Evolutionary conservation across 345 rosid species (phyloP).

Genomic region (Euclidium syriacum): DNA sequence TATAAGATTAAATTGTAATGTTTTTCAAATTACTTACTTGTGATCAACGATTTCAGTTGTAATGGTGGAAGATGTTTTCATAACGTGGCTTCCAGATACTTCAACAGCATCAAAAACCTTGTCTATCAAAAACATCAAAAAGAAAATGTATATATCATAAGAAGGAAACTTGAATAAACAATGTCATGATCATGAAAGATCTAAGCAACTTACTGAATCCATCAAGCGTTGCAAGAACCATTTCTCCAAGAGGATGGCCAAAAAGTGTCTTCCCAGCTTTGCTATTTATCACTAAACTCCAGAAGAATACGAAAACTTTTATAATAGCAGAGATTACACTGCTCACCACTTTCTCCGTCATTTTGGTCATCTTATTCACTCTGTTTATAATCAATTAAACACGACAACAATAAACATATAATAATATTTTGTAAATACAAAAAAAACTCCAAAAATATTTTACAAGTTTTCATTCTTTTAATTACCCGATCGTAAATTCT

Average conservation of each 20-base stretch:
- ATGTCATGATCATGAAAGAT: slow-evolving; percentile 23
- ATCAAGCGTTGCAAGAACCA: slow-evolving; percentile 82
- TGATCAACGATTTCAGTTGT: slow-evolving; percentile 75
- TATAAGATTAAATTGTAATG: background rate
- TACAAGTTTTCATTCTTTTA: too few relatives aligned
- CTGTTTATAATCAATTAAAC: too few relatives aligned
- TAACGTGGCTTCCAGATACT: slow-evolving; percentile 81
- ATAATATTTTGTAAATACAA: too few relatives aligned
- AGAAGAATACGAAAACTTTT: slow-evolving; percentile 66
- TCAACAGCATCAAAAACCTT: slow-evolving; percentile 89
- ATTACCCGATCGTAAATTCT: too few relatives aligned
- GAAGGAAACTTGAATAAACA: background rate
- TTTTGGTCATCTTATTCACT: slow-evolving; percentile 72
- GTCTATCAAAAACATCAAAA: slow-evolving; percentile 25
- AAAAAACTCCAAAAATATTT: background rate
- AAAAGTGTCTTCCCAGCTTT: slow-evolving; percentile 75
- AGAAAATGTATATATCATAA: background rate
- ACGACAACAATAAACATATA: too few relatives aligned
- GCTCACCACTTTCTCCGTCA: slow-evolving; percentile 71
- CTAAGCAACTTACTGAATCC: slow-evolving; percentile 82
- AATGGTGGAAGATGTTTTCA: slow-evolving; percentile 88
- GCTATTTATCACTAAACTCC: slow-evolving; percentile 62
- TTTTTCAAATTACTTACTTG: slow-evolving; percentile 53
- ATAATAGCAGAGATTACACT: slow-evolving; percentile 84
- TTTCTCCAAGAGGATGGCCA: slow-evolving; percentile 78